Conservation (phyloP, 192 early-diverging fungal species). For the Chytriomyces confervae region DNA sequence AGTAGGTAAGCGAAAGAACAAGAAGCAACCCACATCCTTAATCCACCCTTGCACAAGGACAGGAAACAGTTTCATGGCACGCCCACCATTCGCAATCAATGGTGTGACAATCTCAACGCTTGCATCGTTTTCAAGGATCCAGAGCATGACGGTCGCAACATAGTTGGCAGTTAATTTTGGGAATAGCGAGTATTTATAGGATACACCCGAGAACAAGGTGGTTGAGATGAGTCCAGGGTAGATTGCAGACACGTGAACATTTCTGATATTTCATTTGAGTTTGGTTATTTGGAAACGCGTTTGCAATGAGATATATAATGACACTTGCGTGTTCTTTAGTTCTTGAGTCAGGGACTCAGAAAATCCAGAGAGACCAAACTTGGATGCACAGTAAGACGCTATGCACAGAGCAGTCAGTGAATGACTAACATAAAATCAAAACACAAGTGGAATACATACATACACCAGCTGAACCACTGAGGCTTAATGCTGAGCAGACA, state of each 20-base stretch:
- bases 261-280: slow-evolving; percentile 29
- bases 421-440: not conserved
- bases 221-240: slow-evolving; percentile 76
- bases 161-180: slow-evolving; percentile 65
- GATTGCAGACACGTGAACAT: slow-evolving; percentile 73
- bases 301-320: not conserved
- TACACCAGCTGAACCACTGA: slow-evolving; percentile 17
- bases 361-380: slow-evolving; percentile 75
- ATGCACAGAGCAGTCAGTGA: slow-evolving; percentile 8
- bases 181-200: slow-evolving; percentile 63
- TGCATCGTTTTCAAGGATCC: slow-evolving; percentile 56
- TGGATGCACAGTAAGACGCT: slow-evolving; percentile 80
- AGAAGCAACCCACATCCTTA: slow-evolving; percentile 9
- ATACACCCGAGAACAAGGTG: slow-evolving; percentile 72
- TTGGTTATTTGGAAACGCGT: not conserved
- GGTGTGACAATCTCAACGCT: slow-evolving; percentile 26
- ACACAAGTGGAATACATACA: not conserved
- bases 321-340: slow-evolving; percentile 63
- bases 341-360: slow-evolving; percentile 80
- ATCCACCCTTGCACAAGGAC: slow-evolving; percentile 17
- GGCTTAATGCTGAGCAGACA: slow-evolving; percentile 21
- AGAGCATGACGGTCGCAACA: slow-evolving; percentile 65
- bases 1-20: not conserved
- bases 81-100: slow-evolving; percentile 17
- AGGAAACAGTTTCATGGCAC: slow-evolving; percentile 33